These are phyloP conservation scores for Epicoccum sorghinum DNA, from an alignment of 2,329 filamentous ascomycete genomes.

Conservation along the genomic window DNA sequence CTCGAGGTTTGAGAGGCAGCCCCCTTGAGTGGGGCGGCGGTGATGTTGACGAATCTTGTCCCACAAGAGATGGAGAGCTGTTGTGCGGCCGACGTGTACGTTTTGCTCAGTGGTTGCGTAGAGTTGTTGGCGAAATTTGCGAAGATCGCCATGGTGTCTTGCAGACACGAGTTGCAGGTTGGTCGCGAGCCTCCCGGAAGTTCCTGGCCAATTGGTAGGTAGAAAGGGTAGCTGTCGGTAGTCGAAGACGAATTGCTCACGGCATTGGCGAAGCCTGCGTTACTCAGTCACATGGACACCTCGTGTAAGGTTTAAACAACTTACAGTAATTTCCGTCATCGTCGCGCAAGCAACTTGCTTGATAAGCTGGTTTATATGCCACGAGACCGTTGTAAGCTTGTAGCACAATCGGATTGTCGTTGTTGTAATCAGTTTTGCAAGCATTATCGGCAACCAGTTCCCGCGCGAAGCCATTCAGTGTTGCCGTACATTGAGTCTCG, in stretches of 20 bases:
- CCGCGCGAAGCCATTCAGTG: slow-evolving; percentile 69
- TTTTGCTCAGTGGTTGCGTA: slow-evolving; percentile 68
- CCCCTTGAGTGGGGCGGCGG: slow-evolving; percentile 51
- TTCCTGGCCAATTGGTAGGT: slow-evolving; percentile 76
- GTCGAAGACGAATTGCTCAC: slow-evolving; percentile 75
- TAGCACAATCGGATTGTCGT: slow-evolving; percentile 71
- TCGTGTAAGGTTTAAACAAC: slow-evolving; percentile 8
- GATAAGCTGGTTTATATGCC: slow-evolving; percentile 79
- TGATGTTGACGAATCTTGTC: slow-evolving; percentile 58
- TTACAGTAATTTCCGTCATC: slow-evolving; percentile 71
- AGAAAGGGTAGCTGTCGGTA: slow-evolving; percentile 82
- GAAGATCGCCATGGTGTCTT: slow-evolving; percentile 82
- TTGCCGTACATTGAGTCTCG: slow-evolving; percentile 66
- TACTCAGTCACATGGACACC: slow-evolving; percentile 8
- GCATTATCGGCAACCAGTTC: slow-evolving; percentile 67
- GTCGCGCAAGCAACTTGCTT: slow-evolving; percentile 78
- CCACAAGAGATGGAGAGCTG: slow-evolving; percentile 73
- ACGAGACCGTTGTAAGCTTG: slow-evolving; percentile 77
- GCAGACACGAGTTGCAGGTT: slow-evolving; percentile 75
- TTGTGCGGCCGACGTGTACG: slow-evolving; percentile 73
- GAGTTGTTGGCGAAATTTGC: slow-evolving; percentile 70
- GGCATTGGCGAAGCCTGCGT: slow-evolving; percentile 73
- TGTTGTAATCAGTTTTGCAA: slow-evolving; percentile 74
- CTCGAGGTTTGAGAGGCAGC: slow-evolving; percentile 30
- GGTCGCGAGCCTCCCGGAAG: slow-evolving; percentile 73